phyloP scores from a whole-genome alignment of 106 monocot genomes.

The Dioscorea dumetorum region DNA sequence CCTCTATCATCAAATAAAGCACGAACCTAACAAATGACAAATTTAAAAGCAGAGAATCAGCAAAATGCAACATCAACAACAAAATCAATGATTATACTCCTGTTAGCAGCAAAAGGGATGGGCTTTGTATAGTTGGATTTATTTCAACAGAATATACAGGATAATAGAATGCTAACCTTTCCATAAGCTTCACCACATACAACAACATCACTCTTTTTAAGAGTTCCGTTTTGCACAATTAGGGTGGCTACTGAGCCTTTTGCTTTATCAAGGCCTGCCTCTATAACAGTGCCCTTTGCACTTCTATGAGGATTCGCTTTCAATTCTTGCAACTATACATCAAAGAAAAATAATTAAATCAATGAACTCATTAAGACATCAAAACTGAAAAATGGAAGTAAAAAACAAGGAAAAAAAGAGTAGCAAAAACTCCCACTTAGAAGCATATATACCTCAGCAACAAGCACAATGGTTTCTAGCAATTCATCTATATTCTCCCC shows the following conservation, averaged over 20 bases:
- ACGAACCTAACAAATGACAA: conserved; percentile 41
- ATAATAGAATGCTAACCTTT: conserved; percentile 51
- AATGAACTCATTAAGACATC: background rate
- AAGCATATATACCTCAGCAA: conserved; percentile 65
- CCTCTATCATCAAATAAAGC: conserved; percentile 96
- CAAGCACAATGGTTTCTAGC: conserved; percentile 89
- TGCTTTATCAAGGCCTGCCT: conserved; percentile 88
- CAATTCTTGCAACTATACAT: conserved; percentile 85
- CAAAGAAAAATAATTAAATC: background rate
- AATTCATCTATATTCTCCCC: conserved; percentile 89
- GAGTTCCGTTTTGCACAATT: conserved; percentile 95
- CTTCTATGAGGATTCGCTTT: conserved; percentile 95
- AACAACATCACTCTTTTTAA: conserved; percentile 76
- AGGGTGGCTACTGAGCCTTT: conserved; percentile 80
- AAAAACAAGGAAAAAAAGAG: background rate
- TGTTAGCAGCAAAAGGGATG: too few relatives aligned
- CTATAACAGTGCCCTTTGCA: conserved; percentile 89
- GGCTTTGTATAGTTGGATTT: too few relatives aligned
- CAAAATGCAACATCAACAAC: background rate
- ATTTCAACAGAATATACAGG: background rate
- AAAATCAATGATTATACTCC: background rate
- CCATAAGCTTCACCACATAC: conserved; percentile 93
- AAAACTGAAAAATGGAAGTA: background rate
- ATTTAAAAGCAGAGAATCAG: background rate
- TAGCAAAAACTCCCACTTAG: background rate